Conservation (phyloP, 176 grass and related monocot genomes). For the Puccinellia tenuiflora region DNA sequence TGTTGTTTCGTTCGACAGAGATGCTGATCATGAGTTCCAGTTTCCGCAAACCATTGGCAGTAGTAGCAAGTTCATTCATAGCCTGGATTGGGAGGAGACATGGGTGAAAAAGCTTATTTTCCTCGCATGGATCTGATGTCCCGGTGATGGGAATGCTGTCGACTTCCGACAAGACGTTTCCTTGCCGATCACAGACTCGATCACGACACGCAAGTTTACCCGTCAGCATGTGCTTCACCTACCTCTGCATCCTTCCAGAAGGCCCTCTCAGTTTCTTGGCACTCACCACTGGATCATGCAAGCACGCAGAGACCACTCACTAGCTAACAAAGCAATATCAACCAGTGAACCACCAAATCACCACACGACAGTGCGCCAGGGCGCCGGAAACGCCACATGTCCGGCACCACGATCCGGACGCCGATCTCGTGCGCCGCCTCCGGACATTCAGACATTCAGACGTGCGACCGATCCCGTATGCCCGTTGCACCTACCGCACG, state of each 20-base stretch:
- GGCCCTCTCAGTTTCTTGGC: not conserved
- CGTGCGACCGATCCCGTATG: not conserved
- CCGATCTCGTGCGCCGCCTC: not conserved
- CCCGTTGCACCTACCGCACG: conserved; percentile 3
- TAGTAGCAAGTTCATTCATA: too few species aligned
- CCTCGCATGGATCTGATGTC: too few species aligned
- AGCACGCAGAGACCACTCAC: not conserved
- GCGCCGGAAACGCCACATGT: not conserved
- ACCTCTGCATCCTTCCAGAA: conserved; percentile 15
- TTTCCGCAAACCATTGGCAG: too few species aligned
- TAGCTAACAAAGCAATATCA: not conserved
- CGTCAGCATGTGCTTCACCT: not conserved
- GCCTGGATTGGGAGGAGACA: too few species aligned
- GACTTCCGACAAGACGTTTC: not conserved
- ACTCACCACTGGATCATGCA: not conserved
- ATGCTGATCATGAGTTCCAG: not conserved
- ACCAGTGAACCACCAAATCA: not conserved
- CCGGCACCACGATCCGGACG: not conserved
- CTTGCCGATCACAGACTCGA: not conserved
- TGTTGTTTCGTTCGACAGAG: not conserved
- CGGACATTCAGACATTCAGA: not conserved
- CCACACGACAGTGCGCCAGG: not conserved
- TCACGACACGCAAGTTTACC: conserved; percentile 8
- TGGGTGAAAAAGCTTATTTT: too few species aligned
- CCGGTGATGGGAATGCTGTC: not conserved